Conservation (phyloP, 2,329 filamentous ascomycete species). For the Cladosporium sp. region DNA sequence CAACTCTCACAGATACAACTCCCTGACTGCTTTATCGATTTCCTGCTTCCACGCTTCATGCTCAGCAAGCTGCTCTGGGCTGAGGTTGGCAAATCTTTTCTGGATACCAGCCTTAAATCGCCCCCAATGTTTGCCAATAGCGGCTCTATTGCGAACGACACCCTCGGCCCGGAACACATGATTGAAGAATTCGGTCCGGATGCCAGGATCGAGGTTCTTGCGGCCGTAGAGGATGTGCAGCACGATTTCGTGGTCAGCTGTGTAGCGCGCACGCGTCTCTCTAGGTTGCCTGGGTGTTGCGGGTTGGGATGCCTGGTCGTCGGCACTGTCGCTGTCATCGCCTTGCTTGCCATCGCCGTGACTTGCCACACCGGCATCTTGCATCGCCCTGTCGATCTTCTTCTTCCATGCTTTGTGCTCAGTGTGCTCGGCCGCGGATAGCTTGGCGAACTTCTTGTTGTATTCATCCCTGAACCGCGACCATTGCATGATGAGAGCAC, state of each 20-base stretch:
- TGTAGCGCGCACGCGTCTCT: neutral
- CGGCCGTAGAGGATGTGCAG: neutral
- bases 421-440: neutral
- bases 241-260: neutral
- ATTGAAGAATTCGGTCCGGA: neutral
- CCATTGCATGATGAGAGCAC: neutral
- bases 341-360: neutral
- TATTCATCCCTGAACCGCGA: neutral
- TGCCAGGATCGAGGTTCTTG: neutral
- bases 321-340: neutral
- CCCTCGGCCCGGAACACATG: neutral
- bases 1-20: neutral
- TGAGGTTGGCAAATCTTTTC: neutral
- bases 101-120: neutral
- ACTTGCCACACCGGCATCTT: neutral
- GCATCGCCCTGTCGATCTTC: neutral
- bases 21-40: neutral
- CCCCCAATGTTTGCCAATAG: neutral
- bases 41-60: neutral
- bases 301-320: neutral
- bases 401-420: neutral
- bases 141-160: neutral
- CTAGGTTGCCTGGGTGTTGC: neutral
- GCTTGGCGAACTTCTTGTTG: neutral
- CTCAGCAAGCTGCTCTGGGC: neutral